phyloP scores from a whole-genome alignment of 768 basidiomycete genomes.

The Mycena latifolia region DNA sequence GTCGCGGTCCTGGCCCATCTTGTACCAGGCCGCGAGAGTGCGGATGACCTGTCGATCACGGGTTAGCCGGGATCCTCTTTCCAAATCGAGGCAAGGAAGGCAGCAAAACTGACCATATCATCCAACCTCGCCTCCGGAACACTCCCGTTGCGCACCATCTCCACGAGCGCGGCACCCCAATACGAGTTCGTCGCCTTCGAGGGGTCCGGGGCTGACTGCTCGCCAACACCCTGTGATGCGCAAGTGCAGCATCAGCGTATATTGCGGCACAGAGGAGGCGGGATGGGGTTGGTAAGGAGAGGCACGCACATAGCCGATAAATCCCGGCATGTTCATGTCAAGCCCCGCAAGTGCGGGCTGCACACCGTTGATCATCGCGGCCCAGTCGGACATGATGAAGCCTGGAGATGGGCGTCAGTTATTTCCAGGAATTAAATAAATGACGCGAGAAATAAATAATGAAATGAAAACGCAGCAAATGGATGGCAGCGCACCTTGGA shows the following conservation, averaged over 20 bases:
- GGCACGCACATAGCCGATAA: slow-evolving; percentile 47
- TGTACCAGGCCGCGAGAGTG: slow-evolving; percentile 61
- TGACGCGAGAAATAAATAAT: no score
- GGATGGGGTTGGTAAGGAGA: background rate
- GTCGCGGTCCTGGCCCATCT: slow-evolving; percentile 39
- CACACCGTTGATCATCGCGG: slow-evolving; percentile 48
- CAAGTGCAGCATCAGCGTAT: no score
- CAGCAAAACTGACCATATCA: slow-evolving; percentile 57
- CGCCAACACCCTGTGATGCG: slow-evolving; percentile 20
- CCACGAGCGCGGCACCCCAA: slow-evolving; percentile 46
- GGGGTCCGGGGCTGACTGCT: slow-evolving; percentile 29
- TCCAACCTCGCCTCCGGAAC: slow-evolving; percentile 61
- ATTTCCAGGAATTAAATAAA: no score
- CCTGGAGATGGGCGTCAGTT: no score
- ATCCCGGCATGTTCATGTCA: slow-evolving; percentile 42
- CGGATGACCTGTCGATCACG: slow-evolving; percentile 48
- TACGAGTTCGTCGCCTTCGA: slow-evolving; percentile 34
- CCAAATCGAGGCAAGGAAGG: no score
- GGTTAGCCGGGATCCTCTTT: no score
- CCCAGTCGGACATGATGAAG: slow-evolving; percentile 56
- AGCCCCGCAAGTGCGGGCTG: slow-evolving; percentile 36
- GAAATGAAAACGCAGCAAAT: no score
- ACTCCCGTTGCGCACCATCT: slow-evolving; percentile 59
- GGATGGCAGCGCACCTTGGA: no score
- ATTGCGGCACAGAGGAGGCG: no score